These are phyloP conservation scores for Phytopythium litorale DNA, from an alignment of 352 stramenopile species.

Conservation along the genomic window DNA sequence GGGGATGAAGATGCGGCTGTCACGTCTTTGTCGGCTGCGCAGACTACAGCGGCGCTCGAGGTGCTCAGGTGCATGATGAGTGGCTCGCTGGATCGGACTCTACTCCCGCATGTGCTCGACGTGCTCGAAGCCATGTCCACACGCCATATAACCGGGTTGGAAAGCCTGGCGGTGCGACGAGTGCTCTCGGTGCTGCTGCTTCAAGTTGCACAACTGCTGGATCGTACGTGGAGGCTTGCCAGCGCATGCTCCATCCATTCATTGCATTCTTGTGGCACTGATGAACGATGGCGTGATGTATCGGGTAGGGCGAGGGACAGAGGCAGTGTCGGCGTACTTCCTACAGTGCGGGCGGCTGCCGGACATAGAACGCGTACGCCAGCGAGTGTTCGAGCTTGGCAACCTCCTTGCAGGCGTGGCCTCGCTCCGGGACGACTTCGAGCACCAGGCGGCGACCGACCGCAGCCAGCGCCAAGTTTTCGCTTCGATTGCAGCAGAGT, in stretches of 20 bases:
- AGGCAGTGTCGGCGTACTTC: constrained; percentile 51
- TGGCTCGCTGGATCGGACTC: constrained; percentile 50
- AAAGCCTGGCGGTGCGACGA: constrained; percentile 29
- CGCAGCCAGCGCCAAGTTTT: not conserved
- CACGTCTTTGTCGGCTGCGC: constrained; percentile 11
- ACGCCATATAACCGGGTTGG: constrained; percentile 41
- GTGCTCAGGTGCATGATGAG: constrained; percentile 46
- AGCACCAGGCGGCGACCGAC: constrained; percentile 2
- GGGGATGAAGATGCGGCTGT: constrained; percentile 42
- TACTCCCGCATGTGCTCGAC: constrained; percentile 55
- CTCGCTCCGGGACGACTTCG: not conserved
- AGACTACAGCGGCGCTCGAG: constrained; percentile 32
- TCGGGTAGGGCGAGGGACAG: constrained; percentile 28
- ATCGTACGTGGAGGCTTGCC: constrained; percentile 30
- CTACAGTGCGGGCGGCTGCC: constrained; percentile 42
- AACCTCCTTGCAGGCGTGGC: constrained; percentile 18
- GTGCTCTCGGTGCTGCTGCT: constrained; percentile 28
- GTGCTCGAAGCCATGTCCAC: constrained; percentile 40
- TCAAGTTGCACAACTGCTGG: constrained; percentile 33
- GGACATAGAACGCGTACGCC: constrained; percentile 32
- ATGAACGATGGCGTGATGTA: not conserved
- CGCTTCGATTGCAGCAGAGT: constrained; percentile 5
- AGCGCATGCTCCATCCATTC: not conserved
- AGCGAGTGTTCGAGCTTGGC: constrained; percentile 41
- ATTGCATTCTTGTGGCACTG: not conserved